Conservation (phyloP, 2,329 filamentous ascomycete species). For the Aureobasidium lini region DNA sequence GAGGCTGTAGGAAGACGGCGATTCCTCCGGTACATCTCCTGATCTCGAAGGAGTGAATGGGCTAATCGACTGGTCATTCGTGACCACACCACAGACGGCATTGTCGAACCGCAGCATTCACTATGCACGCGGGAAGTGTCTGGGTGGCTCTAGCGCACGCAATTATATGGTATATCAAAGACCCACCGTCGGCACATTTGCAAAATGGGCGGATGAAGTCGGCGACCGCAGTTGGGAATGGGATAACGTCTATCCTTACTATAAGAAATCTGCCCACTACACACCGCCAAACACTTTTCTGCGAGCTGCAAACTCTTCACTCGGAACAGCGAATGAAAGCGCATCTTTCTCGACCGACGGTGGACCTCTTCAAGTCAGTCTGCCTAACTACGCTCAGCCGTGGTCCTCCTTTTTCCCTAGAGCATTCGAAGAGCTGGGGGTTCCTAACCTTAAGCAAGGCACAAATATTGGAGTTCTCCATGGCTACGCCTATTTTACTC, state of each 20-base stretch:
- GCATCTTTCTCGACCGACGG: conserved; percentile 16
- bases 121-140: conserved; percentile 25
- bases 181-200: conserved; percentile 21
- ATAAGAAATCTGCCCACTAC: conserved; percentile 20
- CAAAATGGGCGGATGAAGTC: conserved; percentile 31
- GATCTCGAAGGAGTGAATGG: conserved; percentile 18
- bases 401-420: conserved; percentile 24
- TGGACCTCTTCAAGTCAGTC: conserved; percentile 25
- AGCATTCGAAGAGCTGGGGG: conserved; percentile 23
- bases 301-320: conserved; percentile 16
- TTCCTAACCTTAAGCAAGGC: conserved; percentile 20
- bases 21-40: neutral
- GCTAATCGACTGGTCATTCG: conserved; percentile 25
- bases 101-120: conserved; percentile 14
- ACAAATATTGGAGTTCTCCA: conserved; percentile 22
- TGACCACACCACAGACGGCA: conserved; percentile 19
- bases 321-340: conserved; percentile 14
- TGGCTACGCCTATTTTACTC: conserved; percentile 16
- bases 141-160: conserved; percentile 23
- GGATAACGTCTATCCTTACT: conserved; percentile 23
- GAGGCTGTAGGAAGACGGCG: too few species aligned
- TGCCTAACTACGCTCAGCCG: conserved; percentile 22
- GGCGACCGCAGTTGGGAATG: conserved; percentile 20
- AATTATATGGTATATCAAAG: conserved; percentile 23
- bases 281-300: conserved; percentile 14